Evolutionary conservation across 169 alveolate genomes (phyloP), one percentile per base, ranked within the genome.

Genomic region (Cryptosporidium canis): DNA sequence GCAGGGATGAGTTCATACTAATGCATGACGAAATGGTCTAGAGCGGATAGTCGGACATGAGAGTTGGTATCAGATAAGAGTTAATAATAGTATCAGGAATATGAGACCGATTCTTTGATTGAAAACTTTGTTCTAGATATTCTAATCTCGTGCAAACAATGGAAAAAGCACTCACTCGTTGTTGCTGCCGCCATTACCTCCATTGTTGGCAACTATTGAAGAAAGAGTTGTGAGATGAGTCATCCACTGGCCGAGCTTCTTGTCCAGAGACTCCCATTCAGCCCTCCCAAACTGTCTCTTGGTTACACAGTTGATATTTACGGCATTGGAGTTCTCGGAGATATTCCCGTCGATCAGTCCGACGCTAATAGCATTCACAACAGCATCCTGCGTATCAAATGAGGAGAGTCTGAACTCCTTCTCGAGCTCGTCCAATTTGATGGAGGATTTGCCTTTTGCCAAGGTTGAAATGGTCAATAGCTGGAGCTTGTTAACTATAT

Each of bases 1-100:
- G 94, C 43, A 82, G 85, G 27, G 92, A 94, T 45, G 96, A 95
- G 51, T 95, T 85, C 83, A 93, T 95, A 0, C 41, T 94, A 37
- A 90, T 95, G 85, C 92, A 93, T 82, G 94, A 90, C 21, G 85
- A 83, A 21, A 87, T 66, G 35, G 21, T 39, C n/a, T 24, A 12
- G 33, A 12, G 45, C 6, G 24, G 27, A 9, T 11, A 35, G 27
- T 11, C 6, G 24, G n/a, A 48, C 33, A 48, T 7, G 21, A 51
- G 24, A 18, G n/a, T 51, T 51, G 24, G 24, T 7, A 51, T 51
- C 24, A 51, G 9, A 51, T 29, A 61, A 61, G 27, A 61, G 45
- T 44, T 35, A 33, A 61, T 61, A 61, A 61, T n/a, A 29, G 33
- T 35, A 61, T 3, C 48, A 61, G n/a, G 47, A 51, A 51, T 51